These are phyloP conservation scores for Aspergillus nomiae DNA, from an alignment of 2,329 filamentous ascomycete species.

Conservation along the genomic window DNA sequence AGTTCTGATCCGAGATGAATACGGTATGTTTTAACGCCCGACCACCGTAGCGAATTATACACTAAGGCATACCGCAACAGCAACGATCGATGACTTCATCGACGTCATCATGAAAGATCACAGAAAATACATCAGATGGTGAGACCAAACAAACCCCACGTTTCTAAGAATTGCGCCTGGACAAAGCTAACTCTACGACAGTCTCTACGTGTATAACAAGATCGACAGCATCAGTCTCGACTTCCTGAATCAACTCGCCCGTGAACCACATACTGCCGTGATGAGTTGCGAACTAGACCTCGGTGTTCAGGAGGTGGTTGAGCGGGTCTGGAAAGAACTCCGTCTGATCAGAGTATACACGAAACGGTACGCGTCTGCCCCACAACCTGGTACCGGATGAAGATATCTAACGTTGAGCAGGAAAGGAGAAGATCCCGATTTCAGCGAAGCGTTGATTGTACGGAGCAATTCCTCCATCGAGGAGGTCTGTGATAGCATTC, in stretches of 20 bases:
- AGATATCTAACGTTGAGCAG: constrained; percentile 43
- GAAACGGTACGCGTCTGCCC: constrained; percentile 58
- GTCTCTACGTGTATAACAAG: constrained; percentile 99
- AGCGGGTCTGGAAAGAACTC: constrained; percentile 92
- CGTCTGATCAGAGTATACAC: constrained; percentile 91
- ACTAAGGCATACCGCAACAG: constrained; percentile 40
- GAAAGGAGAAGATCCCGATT: constrained; percentile 87
- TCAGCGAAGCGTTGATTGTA: constrained; percentile 89
- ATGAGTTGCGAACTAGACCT: constrained; percentile 98
- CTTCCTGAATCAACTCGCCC: constrained; percentile 86
- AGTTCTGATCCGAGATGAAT: constrained; percentile 90
- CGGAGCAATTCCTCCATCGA: constrained; percentile 85
- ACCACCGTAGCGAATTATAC: too few relatives aligned
- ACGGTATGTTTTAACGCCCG: constrained; percentile 51
- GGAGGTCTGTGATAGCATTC: constrained; percentile 95
- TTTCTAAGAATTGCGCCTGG: too few relatives aligned
- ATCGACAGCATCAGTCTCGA: constrained; percentile 94
- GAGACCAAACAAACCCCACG: constrained; percentile 8
- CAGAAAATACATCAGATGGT: constrained; percentile 89
- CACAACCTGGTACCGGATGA: not conserved
- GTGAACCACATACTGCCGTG: constrained; percentile 90
- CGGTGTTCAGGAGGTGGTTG: constrained; percentile 89
- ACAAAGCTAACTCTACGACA: constrained; percentile 21
- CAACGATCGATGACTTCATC: constrained; percentile 97
- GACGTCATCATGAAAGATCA: constrained; percentile 99